A percentile compares a stretch with the other conserved stretches of the same genome.
phyloP scores from a whole-genome alignment of 768 basidiomycete species.

The Sporobolomyces phaffii region DNA sequence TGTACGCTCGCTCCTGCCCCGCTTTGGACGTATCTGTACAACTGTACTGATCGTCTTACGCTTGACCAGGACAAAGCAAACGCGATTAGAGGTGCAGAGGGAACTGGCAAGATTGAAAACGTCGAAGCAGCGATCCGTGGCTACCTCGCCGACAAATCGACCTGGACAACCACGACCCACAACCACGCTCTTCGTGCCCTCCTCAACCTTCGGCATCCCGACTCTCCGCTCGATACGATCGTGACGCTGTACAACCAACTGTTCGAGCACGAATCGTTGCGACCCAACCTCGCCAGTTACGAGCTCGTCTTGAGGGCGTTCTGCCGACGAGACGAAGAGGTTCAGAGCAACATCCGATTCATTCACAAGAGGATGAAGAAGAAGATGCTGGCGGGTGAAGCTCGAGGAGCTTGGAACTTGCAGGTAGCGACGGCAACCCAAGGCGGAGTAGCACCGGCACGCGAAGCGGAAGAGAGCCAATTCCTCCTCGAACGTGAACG shows the following conservation, averaged over 20 bases:
- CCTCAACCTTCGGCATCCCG: constrained; percentile 43
- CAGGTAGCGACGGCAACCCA: background rate
- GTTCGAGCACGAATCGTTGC: constrained; percentile 54
- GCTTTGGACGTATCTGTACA: background rate
- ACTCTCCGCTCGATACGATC: constrained; percentile 57
- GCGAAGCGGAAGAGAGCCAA: background rate
- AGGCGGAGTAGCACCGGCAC: background rate
- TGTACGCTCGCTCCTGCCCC: background rate
- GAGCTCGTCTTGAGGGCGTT: constrained; percentile 58
- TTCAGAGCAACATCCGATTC: constrained; percentile 51
- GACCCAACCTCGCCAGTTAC: constrained; percentile 64
- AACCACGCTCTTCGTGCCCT: constrained; percentile 61
- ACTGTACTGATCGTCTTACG: background rate
- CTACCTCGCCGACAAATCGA: constrained; percentile 21
- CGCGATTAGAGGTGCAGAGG: constrained; percentile 8
- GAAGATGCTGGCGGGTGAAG: constrained; percentile 6
- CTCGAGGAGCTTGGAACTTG: constrained; percentile 4
- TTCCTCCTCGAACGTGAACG: constrained; percentile 2
- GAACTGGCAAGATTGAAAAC: background rate
- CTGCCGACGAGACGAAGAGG: constrained; percentile 62
- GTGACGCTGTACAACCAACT: constrained; percentile 68
- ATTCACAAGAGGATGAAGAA: constrained; percentile 25
- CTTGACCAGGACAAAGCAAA: background rate
- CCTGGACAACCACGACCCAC: constrained; percentile 51
- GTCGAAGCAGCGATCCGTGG: constrained; percentile 16